A percentile compares a stretch with the other conserved stretches of the same genome.
These are phyloP conservation scores for Dendrothele bispora DNA, from an alignment of 768 basidiomycete species.

Conservation along the genomic window DNA sequence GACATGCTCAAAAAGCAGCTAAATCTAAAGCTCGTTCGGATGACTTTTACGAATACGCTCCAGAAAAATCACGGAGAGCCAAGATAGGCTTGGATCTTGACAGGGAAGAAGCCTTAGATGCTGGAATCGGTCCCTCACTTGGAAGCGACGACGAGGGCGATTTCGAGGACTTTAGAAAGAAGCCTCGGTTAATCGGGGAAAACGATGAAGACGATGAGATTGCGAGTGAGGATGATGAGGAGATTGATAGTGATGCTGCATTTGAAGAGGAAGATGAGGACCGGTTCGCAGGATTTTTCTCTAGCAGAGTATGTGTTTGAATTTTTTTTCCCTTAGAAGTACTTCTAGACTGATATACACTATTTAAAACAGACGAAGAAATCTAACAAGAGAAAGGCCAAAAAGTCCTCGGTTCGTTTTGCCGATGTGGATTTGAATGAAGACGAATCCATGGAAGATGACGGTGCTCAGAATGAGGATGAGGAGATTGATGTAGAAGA, in stretches of 20 bases:
- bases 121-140: slow-evolving; percentile 41
- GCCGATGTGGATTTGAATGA: slow-evolving; percentile 71
- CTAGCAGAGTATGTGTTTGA: slow-evolving; percentile 35
- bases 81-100: slow-evolving; percentile 56
- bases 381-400: slow-evolving; percentile 20
- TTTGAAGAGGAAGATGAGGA: slow-evolving; percentile 84
- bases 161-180: slow-evolving; percentile 30
- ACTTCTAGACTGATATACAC: slow-evolving; percentile 10
- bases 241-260: slow-evolving; percentile 82
- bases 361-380: slow-evolving; percentile 18
- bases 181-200: slow-evolving; percentile 49
- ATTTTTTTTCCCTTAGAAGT: background rate
- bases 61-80: slow-evolving; percentile 48
- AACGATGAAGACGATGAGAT: slow-evolving; percentile 52
- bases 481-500: slow-evolving; percentile 39
- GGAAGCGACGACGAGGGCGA: slow-evolving; percentile 40
- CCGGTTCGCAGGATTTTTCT: slow-evolving; percentile 67
- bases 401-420: slow-evolving; percentile 36
- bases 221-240: slow-evolving; percentile 77
- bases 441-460: slow-evolving; percentile 45
- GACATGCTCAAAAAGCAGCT: slow-evolving; percentile 46
- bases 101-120: slow-evolving; percentile 49
- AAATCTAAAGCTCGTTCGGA: slow-evolving; percentile 29
- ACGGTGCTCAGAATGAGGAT: slow-evolving; percentile 26
- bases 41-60: slow-evolving; percentile 69